Conservation (phyloP, 1,284 basidiomycete genomes). For the Sporisorium exsertum region DNA sequence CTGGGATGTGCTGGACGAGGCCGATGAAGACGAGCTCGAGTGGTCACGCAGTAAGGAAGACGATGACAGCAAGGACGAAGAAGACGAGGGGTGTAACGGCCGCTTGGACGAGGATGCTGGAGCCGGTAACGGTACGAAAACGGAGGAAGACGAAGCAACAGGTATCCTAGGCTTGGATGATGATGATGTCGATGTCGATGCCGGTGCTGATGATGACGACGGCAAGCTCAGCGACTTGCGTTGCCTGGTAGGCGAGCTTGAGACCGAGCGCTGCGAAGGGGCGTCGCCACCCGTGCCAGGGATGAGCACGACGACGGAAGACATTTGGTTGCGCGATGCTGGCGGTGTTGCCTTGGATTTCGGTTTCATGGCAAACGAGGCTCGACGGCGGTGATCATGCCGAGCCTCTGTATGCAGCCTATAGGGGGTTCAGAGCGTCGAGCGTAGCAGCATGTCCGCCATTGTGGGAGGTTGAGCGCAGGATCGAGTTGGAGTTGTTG, state of each 20-base stretch:
- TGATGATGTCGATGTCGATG: not conserved
- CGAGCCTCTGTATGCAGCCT: constrained; percentile 8
- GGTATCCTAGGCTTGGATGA: not conserved
- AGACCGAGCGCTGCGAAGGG: not conserved
- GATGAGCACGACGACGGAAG: constrained; percentile 27
- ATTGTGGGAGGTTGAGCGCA: not conserved
- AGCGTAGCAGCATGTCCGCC: not conserved
- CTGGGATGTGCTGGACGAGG: constrained; percentile 3
- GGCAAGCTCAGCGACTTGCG: not conserved
- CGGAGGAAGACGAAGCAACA: not conserved
- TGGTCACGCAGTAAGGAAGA: not conserved
- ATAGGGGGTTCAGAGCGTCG: not conserved
- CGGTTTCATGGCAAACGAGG: constrained; percentile 16
- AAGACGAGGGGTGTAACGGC: not conserved
- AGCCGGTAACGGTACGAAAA: not conserved
- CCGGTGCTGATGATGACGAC: not conserved
- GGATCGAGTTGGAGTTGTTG: not conserved
- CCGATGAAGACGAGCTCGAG: constrained; percentile 5
- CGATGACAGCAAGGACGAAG: constrained; percentile 4
- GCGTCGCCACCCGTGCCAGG: constrained; percentile 7
- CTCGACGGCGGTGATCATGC: constrained; percentile 15
- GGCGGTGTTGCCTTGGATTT: not conserved
- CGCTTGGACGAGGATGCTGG: not conserved
- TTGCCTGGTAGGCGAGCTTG: constrained; percentile 10
- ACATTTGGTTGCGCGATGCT: constrained; percentile 15